These are phyloP conservation scores for Geoglossum glabrum DNA, from an alignment of 495 filamentous ascomycete species.

Conservation along the genomic window DNA sequence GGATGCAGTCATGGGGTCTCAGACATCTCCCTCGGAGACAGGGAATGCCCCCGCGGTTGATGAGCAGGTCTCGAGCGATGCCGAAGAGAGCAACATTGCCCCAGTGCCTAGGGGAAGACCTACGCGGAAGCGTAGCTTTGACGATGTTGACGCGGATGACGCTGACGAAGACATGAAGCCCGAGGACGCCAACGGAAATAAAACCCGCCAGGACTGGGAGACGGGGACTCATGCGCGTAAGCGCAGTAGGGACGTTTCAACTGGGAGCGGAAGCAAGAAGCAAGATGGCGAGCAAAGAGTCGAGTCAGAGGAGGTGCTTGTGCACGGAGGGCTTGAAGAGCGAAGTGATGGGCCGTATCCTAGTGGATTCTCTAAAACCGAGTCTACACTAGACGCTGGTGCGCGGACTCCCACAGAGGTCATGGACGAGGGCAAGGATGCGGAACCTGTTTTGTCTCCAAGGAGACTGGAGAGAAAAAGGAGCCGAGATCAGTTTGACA, in stretches of 20 bases:
- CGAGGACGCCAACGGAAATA: constrained; percentile 2
- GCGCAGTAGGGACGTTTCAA: constrained; percentile 5
- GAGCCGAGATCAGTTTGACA: constrained; percentile 31
- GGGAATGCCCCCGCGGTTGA: neutral
- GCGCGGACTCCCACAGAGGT: neutral
- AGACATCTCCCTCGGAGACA: neutral
- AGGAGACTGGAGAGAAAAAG: constrained; percentile 23
- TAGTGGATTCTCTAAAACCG: neutral
- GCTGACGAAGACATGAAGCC: constrained; percentile 7
- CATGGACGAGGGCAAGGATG: constrained; percentile 1
- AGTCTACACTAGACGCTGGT: neutral
- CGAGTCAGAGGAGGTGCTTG: neutral
- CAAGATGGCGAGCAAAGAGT: neutral
- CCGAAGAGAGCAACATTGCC: neutral
- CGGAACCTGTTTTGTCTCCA: constrained; percentile 4
- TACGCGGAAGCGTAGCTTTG: constrained; percentile 34
- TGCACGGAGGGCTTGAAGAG: neutral
- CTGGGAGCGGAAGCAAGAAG: neutral
- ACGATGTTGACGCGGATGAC: constrained; percentile 21
- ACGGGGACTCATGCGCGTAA: constrained; percentile 15
- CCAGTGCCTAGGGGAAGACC: constrained; percentile 19
- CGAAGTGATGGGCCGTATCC: neutral
- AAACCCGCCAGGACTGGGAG: neutral
- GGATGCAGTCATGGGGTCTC: neutral
- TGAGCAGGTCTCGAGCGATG: neutral